Base-by-base conservation (phyloP, 345 rosid species). In the Populus euphratica region DNA sequence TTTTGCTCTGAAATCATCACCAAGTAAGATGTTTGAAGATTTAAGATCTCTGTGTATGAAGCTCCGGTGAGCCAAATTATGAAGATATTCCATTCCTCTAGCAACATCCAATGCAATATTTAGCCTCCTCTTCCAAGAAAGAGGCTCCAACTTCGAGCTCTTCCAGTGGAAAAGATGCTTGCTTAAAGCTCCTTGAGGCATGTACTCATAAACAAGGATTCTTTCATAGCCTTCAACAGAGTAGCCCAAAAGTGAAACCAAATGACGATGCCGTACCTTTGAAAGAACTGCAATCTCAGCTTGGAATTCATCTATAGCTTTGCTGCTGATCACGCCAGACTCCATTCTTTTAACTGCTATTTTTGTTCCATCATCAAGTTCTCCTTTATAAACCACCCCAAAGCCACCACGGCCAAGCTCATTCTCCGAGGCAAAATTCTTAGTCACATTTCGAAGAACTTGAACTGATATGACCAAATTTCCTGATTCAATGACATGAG, bases 311-410 rank as follows among this genome's bases (percentile, higher is more conserved):
- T 86, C 83, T 71, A 91, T 69, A 27, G 89, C 96, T 85, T 88
- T 90, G 77, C 31, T 90, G 81, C 83, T 84, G 47, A 90, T 87
- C 56, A 88, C 86, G 39, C 92, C 87, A 21, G 88, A 81, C 76
- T 91, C 96, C 96, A 91, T 91, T 85, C 92, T 86, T 85, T 91
- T 91, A 72, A 91, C 96, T 0, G 93, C 96, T 64, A 91, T 91
- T 72, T 82, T 83, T 16, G 93, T 91, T 78, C 96, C 96, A 62
- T 88, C 93, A 17, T 89, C 88, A 10, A 91, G 76, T 25, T 90
- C 92, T 72, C 96, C 93, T 69, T 89, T 90, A 35, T 91, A 91
- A 66, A 91, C 96, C 23, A 90, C 93, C 38, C 96, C 96, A 69
- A 91, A 91, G 36, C 96, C 93, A 71, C 96, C 93, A 9, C 91